Conservation (phyloP, 306 rosid genomes). For the Glycine soja region DNA sequence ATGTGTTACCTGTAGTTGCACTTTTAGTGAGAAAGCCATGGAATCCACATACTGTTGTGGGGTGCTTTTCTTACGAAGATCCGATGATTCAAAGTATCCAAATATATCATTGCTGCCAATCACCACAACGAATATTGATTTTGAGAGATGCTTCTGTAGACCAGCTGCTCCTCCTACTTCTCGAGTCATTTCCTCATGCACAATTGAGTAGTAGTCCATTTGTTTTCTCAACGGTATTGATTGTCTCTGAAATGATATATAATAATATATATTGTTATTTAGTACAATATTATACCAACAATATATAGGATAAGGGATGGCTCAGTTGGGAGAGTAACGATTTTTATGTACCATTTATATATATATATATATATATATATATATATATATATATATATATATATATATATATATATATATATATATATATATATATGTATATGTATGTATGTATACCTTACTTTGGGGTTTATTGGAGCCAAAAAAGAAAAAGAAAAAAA, state of each 20-base stretch:
- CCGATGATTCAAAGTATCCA: slow-evolving; percentile 61
- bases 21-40: slow-evolving; percentile 60
- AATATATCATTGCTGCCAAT: slow-evolving; percentile 90
- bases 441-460: too few relatives aligned
- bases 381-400: too few relatives aligned
- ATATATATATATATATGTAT: too few relatives aligned
- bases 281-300: neutral
- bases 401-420: too few relatives aligned
- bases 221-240: slow-evolving; percentile 65
- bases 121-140: slow-evolving; percentile 62
- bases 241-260: slow-evolving; percentile 46
- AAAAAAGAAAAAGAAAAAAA: too few relatives aligned
- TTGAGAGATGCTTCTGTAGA: slow-evolving; percentile 59
- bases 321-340: too few relatives aligned
- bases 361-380: too few relatives aligned
- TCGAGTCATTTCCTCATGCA: slow-evolving; percentile 43
- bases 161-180: slow-evolving; percentile 54
- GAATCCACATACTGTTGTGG: slow-evolving; percentile 61
- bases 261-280: neutral
- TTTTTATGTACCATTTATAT: too few relatives aligned
- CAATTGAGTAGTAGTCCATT: slow-evolving; percentile 55
- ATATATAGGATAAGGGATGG: too few relatives aligned
- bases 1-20: slow-evolving; percentile 61
- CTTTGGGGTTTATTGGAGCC: neutral
- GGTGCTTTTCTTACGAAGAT: slow-evolving; percentile 46